Conservation (phyloP, 768 basidiomycete species). For the Phlegmacium glaucopus region DNA sequence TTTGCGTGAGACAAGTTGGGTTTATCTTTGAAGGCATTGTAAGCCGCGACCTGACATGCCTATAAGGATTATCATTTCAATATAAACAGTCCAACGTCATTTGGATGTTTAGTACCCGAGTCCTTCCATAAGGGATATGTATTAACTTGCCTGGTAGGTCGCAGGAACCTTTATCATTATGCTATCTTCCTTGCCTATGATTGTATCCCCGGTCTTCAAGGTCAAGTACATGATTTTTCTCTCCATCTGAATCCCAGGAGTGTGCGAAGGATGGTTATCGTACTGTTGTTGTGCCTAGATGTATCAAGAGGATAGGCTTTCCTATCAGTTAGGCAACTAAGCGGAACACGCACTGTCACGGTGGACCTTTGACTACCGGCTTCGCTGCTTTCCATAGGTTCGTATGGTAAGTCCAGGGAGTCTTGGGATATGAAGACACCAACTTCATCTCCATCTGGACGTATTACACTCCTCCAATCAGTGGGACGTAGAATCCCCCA, state of each 20-base stretch:
- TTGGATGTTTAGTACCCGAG: neutral
- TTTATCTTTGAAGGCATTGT: neutral
- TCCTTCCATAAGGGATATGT: neutral
- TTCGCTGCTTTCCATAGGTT: neutral
- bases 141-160: neutral
- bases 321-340: neutral
- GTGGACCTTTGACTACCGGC: neutral
- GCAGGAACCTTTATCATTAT: neutral
- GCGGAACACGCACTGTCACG: neutral
- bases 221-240: neutral
- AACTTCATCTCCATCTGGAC: neutral
- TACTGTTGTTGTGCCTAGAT: neutral
- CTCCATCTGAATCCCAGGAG: neutral
- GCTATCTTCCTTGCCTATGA: neutral
- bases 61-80: too few relatives aligned
- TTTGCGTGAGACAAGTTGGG: neutral
- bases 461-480: neutral
- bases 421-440: neutral
- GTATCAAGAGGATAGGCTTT: neutral
- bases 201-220: neutral
- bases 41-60: neutral
- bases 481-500: neutral
- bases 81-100: too few relatives aligned
- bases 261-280: neutral
- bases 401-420: neutral